A percentile compares a stretch with the other conserved stretches of the same genome.
Conservation (phyloP, 768 basidiomycete genomes). For the Cytidiella melzeri region DNA sequence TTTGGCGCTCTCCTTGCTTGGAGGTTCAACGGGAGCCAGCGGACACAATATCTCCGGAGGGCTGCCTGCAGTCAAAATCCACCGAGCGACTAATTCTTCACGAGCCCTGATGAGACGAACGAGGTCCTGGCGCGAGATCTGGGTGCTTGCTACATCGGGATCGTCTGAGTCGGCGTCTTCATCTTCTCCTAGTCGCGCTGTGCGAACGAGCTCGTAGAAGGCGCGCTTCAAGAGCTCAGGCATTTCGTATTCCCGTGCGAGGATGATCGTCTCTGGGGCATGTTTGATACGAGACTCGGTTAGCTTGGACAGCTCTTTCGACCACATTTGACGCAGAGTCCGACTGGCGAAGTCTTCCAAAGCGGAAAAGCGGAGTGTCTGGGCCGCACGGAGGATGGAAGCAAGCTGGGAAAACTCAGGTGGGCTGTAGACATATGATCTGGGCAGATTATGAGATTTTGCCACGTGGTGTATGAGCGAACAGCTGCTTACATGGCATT, state of each 20-base stretch:
- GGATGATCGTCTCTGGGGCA: constrained; percentile 26
- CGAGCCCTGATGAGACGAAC: constrained; percentile 17
- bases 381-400: constrained; percentile 1
- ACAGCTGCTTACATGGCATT: constrained; percentile 26
- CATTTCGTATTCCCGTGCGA: constrained; percentile 27
- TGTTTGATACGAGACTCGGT: constrained; percentile 8
- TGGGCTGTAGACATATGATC: constrained; percentile 20
- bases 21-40: constrained; percentile 17
- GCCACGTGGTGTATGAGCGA: no score
- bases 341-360: constrained; percentile 26
- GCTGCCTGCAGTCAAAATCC: constrained; percentile 14
- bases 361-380: constrained; percentile 12
- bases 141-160: not conserved
- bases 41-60: constrained; percentile 14
- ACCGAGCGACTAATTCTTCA: constrained; percentile 16
- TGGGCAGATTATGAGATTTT: no score
- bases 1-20: not conserved
- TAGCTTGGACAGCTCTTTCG: constrained; percentile 13
- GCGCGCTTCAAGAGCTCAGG: constrained; percentile 29
- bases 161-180: constrained; percentile 6
- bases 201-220: constrained; percentile 36
- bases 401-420: constrained; percentile 14
- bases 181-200: constrained; percentile 22
- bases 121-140: constrained; percentile 10
- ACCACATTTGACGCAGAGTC: constrained; percentile 27